Base-by-base conservation (phyloP, 176 grass and related monocot genomes). In the Phoenix dactylifera region DNA sequence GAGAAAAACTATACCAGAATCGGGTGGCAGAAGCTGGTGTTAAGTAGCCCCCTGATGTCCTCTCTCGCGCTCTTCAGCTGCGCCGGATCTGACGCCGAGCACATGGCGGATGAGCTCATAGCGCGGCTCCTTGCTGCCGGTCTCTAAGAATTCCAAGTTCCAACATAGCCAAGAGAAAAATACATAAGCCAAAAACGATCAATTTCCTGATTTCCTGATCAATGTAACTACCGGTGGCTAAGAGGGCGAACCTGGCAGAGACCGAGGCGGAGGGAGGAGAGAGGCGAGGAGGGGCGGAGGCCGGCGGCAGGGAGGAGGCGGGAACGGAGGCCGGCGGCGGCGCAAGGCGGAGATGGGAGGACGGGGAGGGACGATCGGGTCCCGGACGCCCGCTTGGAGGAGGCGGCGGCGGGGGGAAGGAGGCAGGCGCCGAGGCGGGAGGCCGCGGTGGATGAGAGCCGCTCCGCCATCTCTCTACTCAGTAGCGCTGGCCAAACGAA, bases 41-140 rank as follows among this genome's bases (percentile, higher is more conserved):
- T 83, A 63, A 98, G 88, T 49, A 98, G 79, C 48, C 83, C 93
- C 72, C 56, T 92, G 57, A 83, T 86, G 63, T 98, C 93, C 80
- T 92, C 79, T 60, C 80, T 81, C 4, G 93, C 93, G 32, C 79
- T 72, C 74, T 82, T 98, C 67, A 92, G 70, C 79, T 92, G 87
- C 64, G 78, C 54, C 15, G 67, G 51, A 66, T 83, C 87, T 4
- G 87, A 80, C 51, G 78, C 75, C 60, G 81, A 58, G 44, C 78
- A 80, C 64, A 71, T 18, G 28, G 35, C n/a, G 15, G 52, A 1
- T n/a, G 65, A 59, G 44, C 69, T 53, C 24, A 75, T 51, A 9
- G 57, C 80, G 4, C 59, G 72, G 35, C 35, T 44, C 62, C 72
- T 75, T 29, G 23, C 63, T 32, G 32, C 48, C 22, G 16, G 51